These are phyloP conservation scores for Fusarium sp. DNA, from an alignment of 2,329 filamentous ascomycete species.

Conservation along the genomic window DNA sequence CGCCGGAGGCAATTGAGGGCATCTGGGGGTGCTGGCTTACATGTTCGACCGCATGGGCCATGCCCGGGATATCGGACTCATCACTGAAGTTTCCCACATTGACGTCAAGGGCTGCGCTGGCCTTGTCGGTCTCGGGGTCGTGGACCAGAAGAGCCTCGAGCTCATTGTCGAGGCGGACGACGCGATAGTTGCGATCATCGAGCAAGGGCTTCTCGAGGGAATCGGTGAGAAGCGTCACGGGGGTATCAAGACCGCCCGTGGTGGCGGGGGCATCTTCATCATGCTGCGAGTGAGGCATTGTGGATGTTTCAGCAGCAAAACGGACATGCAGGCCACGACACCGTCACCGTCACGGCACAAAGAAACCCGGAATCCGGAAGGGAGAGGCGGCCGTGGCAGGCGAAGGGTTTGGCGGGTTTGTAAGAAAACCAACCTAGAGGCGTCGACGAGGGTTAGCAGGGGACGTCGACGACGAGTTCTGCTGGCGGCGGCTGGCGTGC, in stretches of 20 bases:
- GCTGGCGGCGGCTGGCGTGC: conserved; percentile 25
- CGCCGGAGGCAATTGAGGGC: background rate
- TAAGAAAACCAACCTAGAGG: background rate
- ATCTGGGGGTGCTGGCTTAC: conserved; percentile 53
- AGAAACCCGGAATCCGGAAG: conserved; percentile 16
- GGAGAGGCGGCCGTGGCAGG: conserved; percentile 25
- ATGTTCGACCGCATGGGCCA: conserved; percentile 97
- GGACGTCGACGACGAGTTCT: conserved; percentile 10
- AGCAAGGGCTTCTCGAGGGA: conserved; percentile 83
- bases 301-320: conserved; percentile 25
- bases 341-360: conserved; percentile 31
- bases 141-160: conserved; percentile 94
- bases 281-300: conserved; percentile 49
- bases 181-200: conserved; percentile 88
- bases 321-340: conserved; percentile 21
- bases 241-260: conserved; percentile 42
- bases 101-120: conserved; percentile 95
- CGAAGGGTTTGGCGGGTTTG: conserved; percentile 19
- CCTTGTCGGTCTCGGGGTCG: conserved; percentile 95
- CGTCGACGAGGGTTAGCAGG: conserved; percentile 28
- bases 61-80: conserved; percentile 88
- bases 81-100: conserved; percentile 97
- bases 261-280: conserved; percentile 38
- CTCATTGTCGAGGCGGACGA: conserved; percentile 86
- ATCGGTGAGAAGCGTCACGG: conserved; percentile 72